A percentile compares a stretch with the other conserved stretches of the same genome.
phyloP scores from a whole-genome alignment of 2,329 filamentous ascomycete species.

The Fusarium subtropicale region DNA sequence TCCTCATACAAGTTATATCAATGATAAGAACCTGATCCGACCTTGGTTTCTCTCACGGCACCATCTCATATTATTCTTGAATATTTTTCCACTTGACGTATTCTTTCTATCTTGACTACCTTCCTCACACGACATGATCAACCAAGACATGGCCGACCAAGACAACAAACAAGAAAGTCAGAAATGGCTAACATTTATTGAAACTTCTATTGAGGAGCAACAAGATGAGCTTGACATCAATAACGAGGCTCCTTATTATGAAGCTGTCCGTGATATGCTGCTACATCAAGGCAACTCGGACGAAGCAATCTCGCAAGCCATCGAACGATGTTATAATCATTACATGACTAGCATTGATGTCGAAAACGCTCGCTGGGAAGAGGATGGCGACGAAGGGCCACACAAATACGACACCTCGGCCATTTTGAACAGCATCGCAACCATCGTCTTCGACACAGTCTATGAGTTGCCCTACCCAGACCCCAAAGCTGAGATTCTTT shows the following conservation, averaged over 20 bases:
- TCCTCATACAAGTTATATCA: no score
- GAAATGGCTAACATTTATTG: not conserved
- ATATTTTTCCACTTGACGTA: no score
- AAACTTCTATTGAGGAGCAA: not conserved
- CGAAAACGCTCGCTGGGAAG: not conserved
- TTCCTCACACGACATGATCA: not conserved
- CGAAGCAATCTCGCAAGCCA: not conserved
- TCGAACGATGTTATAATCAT: not conserved
- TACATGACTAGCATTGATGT: not conserved
- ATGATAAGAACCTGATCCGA: accelerated
- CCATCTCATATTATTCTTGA: not conserved
- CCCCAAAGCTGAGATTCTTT: not conserved
- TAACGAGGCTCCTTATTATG: not conserved
- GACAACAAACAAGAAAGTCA: not conserved
- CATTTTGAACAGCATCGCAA: no score
- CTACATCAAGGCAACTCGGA: not conserved
- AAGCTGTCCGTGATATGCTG: not conserved
- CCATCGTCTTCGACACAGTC: not conserved
- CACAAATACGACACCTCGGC: not conserved
- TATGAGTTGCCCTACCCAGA: not conserved
- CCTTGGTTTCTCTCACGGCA: no score
- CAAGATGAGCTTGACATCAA: not conserved
- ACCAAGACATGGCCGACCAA: not conserved
- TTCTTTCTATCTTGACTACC: accelerated
- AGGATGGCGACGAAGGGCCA: not conserved